Evolutionary conservation across 306 rosid species (phyloP).

Genomic region (Cicer arietinum): DNA sequence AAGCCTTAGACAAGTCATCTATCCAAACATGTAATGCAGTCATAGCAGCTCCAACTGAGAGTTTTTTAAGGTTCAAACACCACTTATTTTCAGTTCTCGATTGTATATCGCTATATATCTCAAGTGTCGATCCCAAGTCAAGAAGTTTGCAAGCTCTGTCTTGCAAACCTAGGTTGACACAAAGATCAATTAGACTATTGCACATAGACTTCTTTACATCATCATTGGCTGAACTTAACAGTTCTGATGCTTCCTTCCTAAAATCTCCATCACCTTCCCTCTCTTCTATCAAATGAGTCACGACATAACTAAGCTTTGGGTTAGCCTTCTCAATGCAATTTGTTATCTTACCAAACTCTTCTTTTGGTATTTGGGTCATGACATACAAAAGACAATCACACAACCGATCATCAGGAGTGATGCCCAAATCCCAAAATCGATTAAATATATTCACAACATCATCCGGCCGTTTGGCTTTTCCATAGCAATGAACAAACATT

Average conservation of each 20-base stretch:
- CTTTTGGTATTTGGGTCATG: constrained; percentile 71
- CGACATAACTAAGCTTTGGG: constrained; percentile 68
- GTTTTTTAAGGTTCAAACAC: constrained; percentile 83
- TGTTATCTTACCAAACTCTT: constrained; percentile 63
- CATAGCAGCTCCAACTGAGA: constrained; percentile 85
- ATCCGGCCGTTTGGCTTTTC: constrained; percentile 74
- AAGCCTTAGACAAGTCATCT: constrained; percentile 66
- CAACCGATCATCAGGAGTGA: constrained; percentile 75
- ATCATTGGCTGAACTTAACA: constrained; percentile 54
- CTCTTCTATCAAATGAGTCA: constrained; percentile 62
- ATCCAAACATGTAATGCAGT: constrained; percentile 87
- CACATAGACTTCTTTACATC: constrained; percentile 76
- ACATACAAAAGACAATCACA: constrained; percentile 79
- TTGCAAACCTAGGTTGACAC: constrained; percentile 62
- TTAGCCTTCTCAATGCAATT: constrained; percentile 71
- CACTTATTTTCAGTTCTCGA: constrained; percentile 73
- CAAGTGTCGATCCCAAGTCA: constrained; percentile 62
- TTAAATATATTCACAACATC: constrained; percentile 78
- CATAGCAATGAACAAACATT: constrained; percentile 87
- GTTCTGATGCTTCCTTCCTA: constrained; percentile 63
- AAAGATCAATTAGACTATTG: constrained; percentile 84
- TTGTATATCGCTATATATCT: constrained; percentile 72
- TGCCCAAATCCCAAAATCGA: constrained; percentile 58
- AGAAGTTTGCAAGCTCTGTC: constrained; percentile 72
- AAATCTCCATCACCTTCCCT: constrained; percentile 52